Base-by-base conservation (phyloP, 1,139 yeast genomes). In the Saccharomyces hybrid region DNA sequence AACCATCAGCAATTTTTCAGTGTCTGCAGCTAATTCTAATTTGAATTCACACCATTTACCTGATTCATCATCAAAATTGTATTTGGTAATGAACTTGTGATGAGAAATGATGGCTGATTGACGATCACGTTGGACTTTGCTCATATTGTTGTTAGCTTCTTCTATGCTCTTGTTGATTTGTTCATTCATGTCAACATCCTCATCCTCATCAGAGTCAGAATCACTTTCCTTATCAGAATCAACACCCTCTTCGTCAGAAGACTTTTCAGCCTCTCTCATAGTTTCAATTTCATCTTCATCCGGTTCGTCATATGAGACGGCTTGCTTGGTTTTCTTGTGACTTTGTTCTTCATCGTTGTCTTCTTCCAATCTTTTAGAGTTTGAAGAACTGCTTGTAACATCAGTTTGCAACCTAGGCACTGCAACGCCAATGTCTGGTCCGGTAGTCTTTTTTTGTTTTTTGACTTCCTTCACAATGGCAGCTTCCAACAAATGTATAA, bases 41-140 rank as follows among this genome's bases (percentile, higher is more conserved):
- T 84, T 84, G 72, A 95, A 88, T 71, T 86, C 87, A 77, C 98
- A 91, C 97, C 96, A 91, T 67, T 83, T 82, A 60, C 99, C 99
- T 50, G 78, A 69, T 32, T 75, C 82, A 69, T 93, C 98, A 73
- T 95, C 99, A 69, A 91, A 95, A 73, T 88, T 84, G 75, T 88
- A 93, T 68, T 80, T 79, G 56, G 88, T 79, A 58, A 91, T 82
- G 67, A 86, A 81, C 64, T 81, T 79, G 69, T 88, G 93, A 49
- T 84, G 75, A 42, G 88, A 78, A 54, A 88, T 76, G 24, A 93
- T 89, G 56, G 86, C 95, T 55, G 82, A 78, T 76, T 91, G 95
- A 75, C 98, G 88, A 64, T 86, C 89, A 67, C 81, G 82, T 54
- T 96, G 96, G 51, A 76, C 68, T 67, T 80, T 79, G 31, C 84